Conservation (phyloP, 352 stramenopile genomes). For the Phytophthora sojae region DNA sequence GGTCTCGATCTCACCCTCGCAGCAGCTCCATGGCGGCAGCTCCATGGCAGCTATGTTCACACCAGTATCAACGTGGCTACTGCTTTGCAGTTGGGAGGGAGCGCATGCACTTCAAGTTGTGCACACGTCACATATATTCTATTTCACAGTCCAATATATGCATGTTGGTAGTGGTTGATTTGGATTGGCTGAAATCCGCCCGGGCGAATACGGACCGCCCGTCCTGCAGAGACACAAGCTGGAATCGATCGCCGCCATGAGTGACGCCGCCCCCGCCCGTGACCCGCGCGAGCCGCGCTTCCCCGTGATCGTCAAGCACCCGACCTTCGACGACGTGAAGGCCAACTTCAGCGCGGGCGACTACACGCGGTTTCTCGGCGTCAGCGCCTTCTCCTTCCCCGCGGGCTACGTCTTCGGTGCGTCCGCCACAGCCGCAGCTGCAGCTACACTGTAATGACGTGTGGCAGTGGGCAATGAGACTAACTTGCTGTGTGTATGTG, state of each 20-base stretch:
- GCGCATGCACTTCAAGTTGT: background rate
- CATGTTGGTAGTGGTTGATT: background rate
- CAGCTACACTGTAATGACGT: background rate
- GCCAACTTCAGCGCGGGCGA: conserved; percentile 72
- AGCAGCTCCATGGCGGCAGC: background rate
- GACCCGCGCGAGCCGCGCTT: conserved; percentile 73
- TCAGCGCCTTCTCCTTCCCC: conserved; percentile 75
- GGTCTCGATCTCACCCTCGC: background rate
- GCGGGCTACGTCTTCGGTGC: conserved; percentile 82
- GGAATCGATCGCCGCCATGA: conserved; percentile 42
- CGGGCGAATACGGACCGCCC: conserved; percentile 18
- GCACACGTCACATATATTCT: conserved; percentile 1
- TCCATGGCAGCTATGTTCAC: background rate
- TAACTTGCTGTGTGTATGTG: conserved; percentile 5
- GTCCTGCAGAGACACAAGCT: conserved; percentile 11
- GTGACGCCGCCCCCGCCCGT: conserved; percentile 45
- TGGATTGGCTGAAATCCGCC: conserved; percentile 19
- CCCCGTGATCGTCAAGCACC: conserved; percentile 84
- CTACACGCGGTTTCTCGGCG: conserved; percentile 66
- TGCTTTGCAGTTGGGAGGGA: background rate
- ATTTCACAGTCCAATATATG: background rate
- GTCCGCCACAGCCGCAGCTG: conserved; percentile 7
- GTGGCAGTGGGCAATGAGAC: background rate
- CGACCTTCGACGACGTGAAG: conserved; percentile 76
- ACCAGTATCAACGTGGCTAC: background rate